These are phyloP conservation scores for Suhomyces atakaporum DNA, from an alignment of 1,139 yeast species.

Conservation along the genomic window DNA sequence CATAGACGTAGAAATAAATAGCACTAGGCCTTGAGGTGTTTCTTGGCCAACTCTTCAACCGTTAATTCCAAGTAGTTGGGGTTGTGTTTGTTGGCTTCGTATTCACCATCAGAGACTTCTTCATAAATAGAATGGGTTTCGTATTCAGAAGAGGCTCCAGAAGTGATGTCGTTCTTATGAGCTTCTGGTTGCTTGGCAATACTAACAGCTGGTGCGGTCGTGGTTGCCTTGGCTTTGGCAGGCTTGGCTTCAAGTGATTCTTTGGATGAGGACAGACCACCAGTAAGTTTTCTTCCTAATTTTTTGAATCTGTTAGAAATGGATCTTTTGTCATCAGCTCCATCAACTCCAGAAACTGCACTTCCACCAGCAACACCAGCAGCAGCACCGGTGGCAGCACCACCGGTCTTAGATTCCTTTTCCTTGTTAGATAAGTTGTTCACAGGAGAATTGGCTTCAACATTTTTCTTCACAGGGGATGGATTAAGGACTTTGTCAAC, in stretches of 20 bases:
- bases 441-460: slow-evolving; percentile 8
- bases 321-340: slow-evolving; percentile 17
- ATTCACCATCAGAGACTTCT: slow-evolving; percentile 53
- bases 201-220: slow-evolving; percentile 11
- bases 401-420: slow-evolving; percentile 7
- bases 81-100: slow-evolving; percentile 42
- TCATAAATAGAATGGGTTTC: slow-evolving; percentile 50
- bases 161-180: slow-evolving; percentile 13
- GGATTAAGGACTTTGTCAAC: too few species aligned
- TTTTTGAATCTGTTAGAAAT: slow-evolving; percentile 25
- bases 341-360: slow-evolving; percentile 7
- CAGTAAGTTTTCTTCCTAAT: slow-evolving; percentile 24
- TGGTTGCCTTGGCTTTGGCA: slow-evolving; percentile 7
- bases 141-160: slow-evolving; percentile 17
- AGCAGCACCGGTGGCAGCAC: slow-evolving; percentile 15
- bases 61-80: slow-evolving; percentile 53
- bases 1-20: slow-evolving; percentile 3
- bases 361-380: slow-evolving; percentile 14
- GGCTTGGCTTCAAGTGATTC: slow-evolving; percentile 9
- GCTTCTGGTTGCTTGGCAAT: slow-evolving; percentile 15
- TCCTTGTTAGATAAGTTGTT: slow-evolving; percentile 3
- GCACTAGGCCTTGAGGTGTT: slow-evolving; percentile 1
- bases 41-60: slow-evolving; percentile 33
- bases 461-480: not conserved
- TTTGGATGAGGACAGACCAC: slow-evolving; percentile 6